Conservation (phyloP, 176 grass and related monocot genomes). For the Paspalum vaginatum region DNA sequence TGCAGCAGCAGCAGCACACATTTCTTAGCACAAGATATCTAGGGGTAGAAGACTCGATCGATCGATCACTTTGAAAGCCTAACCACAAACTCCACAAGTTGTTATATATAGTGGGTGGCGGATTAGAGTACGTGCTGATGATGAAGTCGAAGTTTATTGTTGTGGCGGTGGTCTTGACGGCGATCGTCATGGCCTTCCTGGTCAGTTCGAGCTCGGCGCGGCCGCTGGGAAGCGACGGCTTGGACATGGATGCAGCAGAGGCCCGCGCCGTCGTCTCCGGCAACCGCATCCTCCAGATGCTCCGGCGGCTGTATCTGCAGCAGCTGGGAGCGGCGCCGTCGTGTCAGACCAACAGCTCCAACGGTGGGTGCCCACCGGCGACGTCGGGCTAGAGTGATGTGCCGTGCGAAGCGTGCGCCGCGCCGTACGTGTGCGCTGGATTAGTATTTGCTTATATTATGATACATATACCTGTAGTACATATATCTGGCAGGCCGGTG, state of each 20-base stretch:
- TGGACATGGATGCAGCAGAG: background rate
- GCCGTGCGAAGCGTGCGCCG: too few species aligned
- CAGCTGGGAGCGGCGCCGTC: conserved; percentile 39
- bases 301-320: conserved; percentile 47
- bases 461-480: too few species aligned
- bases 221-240: background rate
- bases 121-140: background rate
- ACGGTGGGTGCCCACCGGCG: conserved; percentile 38
- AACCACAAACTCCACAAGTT: background rate
- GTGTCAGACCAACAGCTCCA: conserved; percentile 39
- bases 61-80: background rate
- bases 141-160: background rate
- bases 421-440: too few species aligned
- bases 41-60: background rate
- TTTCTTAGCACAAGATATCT: background rate
- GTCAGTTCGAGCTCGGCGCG: conserved; percentile 40
- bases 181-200: conserved; percentile 18
- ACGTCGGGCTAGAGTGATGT: background rate
- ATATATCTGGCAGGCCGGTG: too few species aligned
- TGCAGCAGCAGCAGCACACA: background rate
- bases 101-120: too few species aligned
- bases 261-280: background rate
- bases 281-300: conserved; percentile 30
- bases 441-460: background rate
- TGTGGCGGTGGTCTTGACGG: conserved; percentile 7